These are phyloP conservation scores for Lophiostoma macrostomum DNA, from an alignment of 495 filamentous ascomycete species.

Conservation along the genomic window DNA sequence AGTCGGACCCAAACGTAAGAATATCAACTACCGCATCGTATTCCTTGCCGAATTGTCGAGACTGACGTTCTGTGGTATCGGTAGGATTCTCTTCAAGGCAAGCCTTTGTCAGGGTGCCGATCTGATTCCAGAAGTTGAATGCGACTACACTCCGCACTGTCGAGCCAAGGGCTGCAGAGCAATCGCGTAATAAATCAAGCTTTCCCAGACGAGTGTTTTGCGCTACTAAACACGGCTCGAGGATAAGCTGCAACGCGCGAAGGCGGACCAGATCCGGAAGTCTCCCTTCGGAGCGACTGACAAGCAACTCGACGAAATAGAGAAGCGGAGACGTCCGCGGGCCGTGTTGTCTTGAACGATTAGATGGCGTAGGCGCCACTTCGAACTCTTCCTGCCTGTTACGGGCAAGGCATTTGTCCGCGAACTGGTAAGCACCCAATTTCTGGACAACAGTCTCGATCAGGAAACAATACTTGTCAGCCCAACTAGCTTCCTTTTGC, in stretches of 20 bases:
- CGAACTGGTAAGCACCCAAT: conserved; percentile 72
- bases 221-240: conserved; percentile 21
- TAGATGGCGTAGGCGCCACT: conserved; percentile 39
- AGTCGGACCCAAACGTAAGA: conserved; percentile 18
- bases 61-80: conserved; percentile 15
- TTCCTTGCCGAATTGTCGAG: conserved; percentile 28
- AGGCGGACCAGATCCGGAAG: conserved; percentile 23
- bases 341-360: conserved; percentile 33
- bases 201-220: conserved; percentile 25
- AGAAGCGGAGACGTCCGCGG: conserved; percentile 34
- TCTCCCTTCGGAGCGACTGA: conserved; percentile 22
- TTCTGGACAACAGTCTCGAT: conserved; percentile 59
- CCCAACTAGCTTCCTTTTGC: conserved; percentile 46
- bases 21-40: conserved; percentile 29
- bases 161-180: neutral
- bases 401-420: conserved; percentile 62
- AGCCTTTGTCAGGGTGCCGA: conserved; percentile 6
- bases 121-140: conserved; percentile 20
- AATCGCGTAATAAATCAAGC: conserved; percentile 31
- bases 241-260: conserved; percentile 9
- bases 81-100: conserved; percentile 13
- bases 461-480: conserved; percentile 58
- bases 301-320: conserved; percentile 32
- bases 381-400: conserved; percentile 33
- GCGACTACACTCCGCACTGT: neutral